These are phyloP conservation scores for Ogataea methanolica DNA, from an alignment of 805 yeast genomes.

Conservation along the genomic window DNA sequence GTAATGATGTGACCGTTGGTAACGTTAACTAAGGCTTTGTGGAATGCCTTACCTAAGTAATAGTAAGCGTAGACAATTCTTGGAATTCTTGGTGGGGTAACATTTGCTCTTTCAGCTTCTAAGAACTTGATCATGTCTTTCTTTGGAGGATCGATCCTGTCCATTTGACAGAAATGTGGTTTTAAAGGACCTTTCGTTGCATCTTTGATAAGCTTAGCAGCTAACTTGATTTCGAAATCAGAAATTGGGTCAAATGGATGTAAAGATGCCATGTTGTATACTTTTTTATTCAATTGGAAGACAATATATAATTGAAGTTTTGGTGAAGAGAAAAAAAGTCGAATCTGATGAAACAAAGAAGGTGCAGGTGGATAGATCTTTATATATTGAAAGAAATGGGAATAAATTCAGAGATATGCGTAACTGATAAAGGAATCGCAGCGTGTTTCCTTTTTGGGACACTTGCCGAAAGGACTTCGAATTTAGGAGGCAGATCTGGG, in stretches of 20 bases:
- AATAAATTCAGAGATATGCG: no score
- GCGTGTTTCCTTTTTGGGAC: no score
- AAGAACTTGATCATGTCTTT: conserved; percentile 61
- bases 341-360: no score
- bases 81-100: conserved; percentile 51
- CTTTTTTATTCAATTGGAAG: no score
- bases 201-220: conserved; percentile 59
- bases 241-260: conserved; percentile 36
- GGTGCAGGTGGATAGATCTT: no score
- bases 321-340: no score
- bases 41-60: conserved; percentile 48
- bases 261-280: conserved; percentile 7
- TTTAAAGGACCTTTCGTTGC: conserved; percentile 43
- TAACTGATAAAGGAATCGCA: no score
- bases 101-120: conserved; percentile 58
- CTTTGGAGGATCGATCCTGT: conserved; percentile 77
- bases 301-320: no score
- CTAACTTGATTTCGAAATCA: conserved; percentile 53
- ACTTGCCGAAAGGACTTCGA: no score
- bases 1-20: conserved; percentile 60
- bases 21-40: conserved; percentile 69
- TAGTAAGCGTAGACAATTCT: conserved; percentile 68
- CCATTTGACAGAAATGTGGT: conserved; percentile 64
- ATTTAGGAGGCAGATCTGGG: no score
- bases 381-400: no score